Evolutionary conservation across 345 rosid genomes (phyloP).

Genomic region (Sisymbrium altissimum): DNA sequence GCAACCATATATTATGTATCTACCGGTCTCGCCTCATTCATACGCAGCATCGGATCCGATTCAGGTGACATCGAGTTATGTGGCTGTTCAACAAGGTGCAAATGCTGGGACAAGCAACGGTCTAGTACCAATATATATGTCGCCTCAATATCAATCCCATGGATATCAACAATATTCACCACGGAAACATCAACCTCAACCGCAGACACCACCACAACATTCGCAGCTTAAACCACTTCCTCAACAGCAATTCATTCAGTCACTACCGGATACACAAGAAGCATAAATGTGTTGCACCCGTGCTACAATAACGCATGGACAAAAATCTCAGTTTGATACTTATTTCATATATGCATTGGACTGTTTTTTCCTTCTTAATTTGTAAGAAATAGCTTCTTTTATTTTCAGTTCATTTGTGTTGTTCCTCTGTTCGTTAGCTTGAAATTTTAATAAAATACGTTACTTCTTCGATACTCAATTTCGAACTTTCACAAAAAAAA

Average conservation of each 20-base stretch:
- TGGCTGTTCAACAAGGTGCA: neutral
- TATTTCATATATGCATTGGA: neutral
- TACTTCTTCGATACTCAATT: neutral
- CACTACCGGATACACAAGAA: constrained; percentile 15
- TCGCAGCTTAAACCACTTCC: neutral
- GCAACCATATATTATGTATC: constrained; percentile 20
- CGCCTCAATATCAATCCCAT: constrained; percentile 6
- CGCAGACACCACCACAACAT: neutral
- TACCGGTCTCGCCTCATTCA: constrained; percentile 19
- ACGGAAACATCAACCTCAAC: neutral
- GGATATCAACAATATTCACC: constrained; percentile 18
- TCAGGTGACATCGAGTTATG: neutral
- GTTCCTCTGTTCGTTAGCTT: neutral
- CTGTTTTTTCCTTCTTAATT: neutral
- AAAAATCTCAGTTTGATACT: neutral
- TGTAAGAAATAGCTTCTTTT: neutral
- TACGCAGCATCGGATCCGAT: neutral
- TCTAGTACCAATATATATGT: constrained; percentile 13
- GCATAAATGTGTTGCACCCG: neutral
- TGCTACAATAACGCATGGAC: neutral
- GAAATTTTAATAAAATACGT: neutral
- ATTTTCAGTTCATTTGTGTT: neutral
- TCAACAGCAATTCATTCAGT: constrained; percentile 1
- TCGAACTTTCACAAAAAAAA: neutral
- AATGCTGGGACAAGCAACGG: constrained; percentile 5